Percentiles rank a stretch among this genome's conserved stretches.
Evolutionary conservation across 2,329 filamentous ascomycete species (phyloP).

Genomic region (Sporothrix phasma): DNA sequence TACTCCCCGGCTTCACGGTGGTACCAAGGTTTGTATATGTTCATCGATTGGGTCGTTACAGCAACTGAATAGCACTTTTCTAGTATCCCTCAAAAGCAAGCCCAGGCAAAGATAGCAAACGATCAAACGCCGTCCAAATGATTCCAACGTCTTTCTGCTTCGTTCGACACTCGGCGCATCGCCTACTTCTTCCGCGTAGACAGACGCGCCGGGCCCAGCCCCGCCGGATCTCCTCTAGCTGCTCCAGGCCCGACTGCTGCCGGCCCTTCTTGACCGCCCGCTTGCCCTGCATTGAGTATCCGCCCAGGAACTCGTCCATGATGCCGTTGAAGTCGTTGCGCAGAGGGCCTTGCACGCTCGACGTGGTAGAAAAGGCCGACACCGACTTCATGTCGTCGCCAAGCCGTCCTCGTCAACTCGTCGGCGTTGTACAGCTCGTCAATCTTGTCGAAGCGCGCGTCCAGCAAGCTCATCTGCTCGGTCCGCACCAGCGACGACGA

Average conservation of each 20-base stretch:
- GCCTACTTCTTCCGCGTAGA: conserved; percentile 2
- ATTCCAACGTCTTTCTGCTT: neutral
- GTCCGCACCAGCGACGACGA: conserved; percentile 92
- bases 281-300: conserved; percentile 61
- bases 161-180: neutral
- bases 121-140: neutral
- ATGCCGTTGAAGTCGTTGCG: conserved; percentile 77
- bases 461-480: conserved; percentile 74
- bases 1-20: too few relatives aligned
- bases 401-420: conserved; percentile 26
- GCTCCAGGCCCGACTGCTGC: conserved; percentile 70
- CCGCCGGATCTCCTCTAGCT: conserved; percentile 80
- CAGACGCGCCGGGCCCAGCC: conserved; percentile 70
- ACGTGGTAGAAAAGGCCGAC: conserved; percentile 52
- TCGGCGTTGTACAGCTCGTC: conserved; percentile 62
- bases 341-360: conserved; percentile 57
- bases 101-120: neutral
- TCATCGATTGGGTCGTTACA: conserved; percentile 3
- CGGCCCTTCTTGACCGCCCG: conserved; percentile 70
- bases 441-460: conserved; percentile 83
- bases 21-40: neutral
- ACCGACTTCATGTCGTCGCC: conserved; percentile 43
- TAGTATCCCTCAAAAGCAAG: neutral
- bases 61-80: conserved; percentile 2
- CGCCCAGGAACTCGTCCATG: conserved; percentile 84